A percentile compares a stretch with the other conserved stretches of the same genome.
phyloP scores from a whole-genome alignment of 163 green algal species.

The Chlorella variabilis region DNA sequence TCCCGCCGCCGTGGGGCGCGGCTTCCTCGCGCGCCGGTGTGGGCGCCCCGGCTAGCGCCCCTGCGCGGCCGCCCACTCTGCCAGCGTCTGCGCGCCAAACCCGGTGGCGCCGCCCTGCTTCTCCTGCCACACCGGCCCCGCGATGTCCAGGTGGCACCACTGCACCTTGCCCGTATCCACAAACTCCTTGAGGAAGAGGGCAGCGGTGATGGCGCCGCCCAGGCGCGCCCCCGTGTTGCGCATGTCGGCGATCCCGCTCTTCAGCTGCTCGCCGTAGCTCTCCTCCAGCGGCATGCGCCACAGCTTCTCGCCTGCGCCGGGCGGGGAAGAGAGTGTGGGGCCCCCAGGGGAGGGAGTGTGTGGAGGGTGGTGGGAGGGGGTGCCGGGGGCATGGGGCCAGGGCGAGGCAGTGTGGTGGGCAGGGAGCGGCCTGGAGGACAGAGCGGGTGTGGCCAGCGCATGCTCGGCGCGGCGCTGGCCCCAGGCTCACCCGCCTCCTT shows the following conservation, averaged over 20 bases:
- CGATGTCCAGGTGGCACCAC: constrained; percentile 98
- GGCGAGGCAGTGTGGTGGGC: not conserved
- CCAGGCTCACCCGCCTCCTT: constrained; percentile 62
- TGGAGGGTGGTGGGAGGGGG: constrained; percentile 5
- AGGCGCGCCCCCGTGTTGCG: constrained; percentile 66
- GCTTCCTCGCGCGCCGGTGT: too few relatives aligned
- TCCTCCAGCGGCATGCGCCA: constrained; percentile 96
- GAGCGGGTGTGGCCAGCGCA: too few relatives aligned
- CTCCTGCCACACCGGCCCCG: constrained; percentile 89
- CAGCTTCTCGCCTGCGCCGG: constrained; percentile 88
- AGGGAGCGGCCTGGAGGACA: too few relatives aligned
- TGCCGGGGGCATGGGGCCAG: not conserved
- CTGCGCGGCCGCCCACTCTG: constrained; percentile 77
- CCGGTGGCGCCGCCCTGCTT: constrained; percentile 90
- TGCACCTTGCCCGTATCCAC: constrained; percentile 82
- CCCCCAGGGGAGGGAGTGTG: too few relatives aligned
- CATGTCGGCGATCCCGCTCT: constrained; percentile 83
- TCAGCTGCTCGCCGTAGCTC: constrained; percentile 89
- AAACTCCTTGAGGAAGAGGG: constrained; percentile 95
- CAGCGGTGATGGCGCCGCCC: constrained; percentile 92
- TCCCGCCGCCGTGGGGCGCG: too few relatives aligned
- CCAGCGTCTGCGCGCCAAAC: constrained; percentile 84
- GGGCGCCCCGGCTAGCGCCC: too few relatives aligned
- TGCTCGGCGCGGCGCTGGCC: too few relatives aligned
- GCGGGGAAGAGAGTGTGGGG: too few relatives aligned